Evolutionary conservation across 2,329 filamentous ascomycete species (phyloP), one percentile per base, ranked within the genome.

Genomic region (Drechmeria coniospora): DNA sequence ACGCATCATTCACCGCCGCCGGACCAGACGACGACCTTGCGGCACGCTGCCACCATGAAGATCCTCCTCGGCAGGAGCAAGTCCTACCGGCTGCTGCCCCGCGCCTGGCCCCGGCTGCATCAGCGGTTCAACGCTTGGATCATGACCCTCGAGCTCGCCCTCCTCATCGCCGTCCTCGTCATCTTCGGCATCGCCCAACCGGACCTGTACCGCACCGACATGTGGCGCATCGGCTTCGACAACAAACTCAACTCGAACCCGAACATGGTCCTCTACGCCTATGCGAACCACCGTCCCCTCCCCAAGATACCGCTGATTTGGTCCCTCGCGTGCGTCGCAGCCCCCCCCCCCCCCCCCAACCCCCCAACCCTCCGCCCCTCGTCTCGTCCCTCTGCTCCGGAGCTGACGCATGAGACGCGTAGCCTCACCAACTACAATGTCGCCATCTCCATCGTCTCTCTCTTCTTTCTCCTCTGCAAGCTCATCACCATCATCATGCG

Each of bases 401-500:
- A 13, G 19, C 6, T 13, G n/a, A 23, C 25, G 32, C 23, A 27
- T 13, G 17, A 16, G 15, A 23, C 11, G 23, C 19, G 21, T 26
- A 86, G 79, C 31, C 59, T 82, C 36, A 83, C 79, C 26, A 62
- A 76, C 40, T 82, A 69, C 56, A 83, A 86, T 44, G 70, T 84
- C 39, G 75, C 76, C 45, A 76, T 84, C 39, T 77, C 78, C 21
- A 67, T 87, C 38, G 59, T 83, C 29, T 74, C 72, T 32, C 75
- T 80, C 49, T 87, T 87, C 58, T 63, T 83, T 47, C 65, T 82
- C 35, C 64, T 86, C 24, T 59, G 65, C 49, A 84, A 83, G 58
- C 61, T 68, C 36, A 68, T 78, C 35, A 62, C 68, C 43, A 74
- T 68, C 53, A 70, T 81, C 43, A 71, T 84, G 63, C 71, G 76